phyloP scores from a whole-genome alignment of 768 basidiomycete species.

The Agaricus sinodeliciosus region DNA sequence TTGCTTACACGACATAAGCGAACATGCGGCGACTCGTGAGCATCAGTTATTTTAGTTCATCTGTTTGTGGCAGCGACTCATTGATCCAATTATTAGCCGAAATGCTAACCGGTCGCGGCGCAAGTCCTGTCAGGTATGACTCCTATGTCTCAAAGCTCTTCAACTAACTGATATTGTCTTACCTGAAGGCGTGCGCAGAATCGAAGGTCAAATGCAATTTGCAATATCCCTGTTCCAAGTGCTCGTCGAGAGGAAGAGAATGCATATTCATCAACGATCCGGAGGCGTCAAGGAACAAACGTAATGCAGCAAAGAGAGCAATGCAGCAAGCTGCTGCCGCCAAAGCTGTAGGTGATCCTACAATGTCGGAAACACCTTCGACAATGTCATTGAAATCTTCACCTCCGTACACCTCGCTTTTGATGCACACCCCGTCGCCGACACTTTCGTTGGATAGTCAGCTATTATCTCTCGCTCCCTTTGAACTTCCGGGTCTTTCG shows the following conservation, averaged over 20 bases:
- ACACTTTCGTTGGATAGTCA: constrained; percentile 13
- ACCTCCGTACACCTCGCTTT: constrained; percentile 22
- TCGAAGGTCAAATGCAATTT: constrained; percentile 75
- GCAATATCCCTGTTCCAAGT: constrained; percentile 62
- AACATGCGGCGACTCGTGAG: constrained; percentile 65
- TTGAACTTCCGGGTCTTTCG: constrained; percentile 19
- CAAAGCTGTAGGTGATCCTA: background rate
- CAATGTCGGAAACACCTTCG: constrained; percentile 6
- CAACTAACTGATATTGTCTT: constrained; percentile 3
- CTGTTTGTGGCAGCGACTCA: constrained; percentile 11
- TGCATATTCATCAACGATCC: constrained; percentile 57
- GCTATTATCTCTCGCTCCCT: constrained; percentile 13
- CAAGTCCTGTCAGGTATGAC: constrained; percentile 54
- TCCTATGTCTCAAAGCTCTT: background rate
- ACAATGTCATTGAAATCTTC: constrained; percentile 17
- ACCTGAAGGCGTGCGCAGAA: constrained; percentile 51
- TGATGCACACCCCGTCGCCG: constrained; percentile 14
- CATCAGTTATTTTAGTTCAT: constrained; percentile 15
- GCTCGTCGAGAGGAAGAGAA: constrained; percentile 51
- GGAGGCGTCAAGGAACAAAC: constrained; percentile 33
- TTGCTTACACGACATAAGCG: constrained; percentile 66
- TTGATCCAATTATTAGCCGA: background rate
- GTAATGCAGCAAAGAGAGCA: constrained; percentile 25
- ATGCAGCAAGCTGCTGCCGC: constrained; percentile 7
- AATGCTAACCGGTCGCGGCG: constrained; percentile 46